Base-by-base conservation (phyloP, 306 rosid species). In the Citrullus colocynthis region DNA sequence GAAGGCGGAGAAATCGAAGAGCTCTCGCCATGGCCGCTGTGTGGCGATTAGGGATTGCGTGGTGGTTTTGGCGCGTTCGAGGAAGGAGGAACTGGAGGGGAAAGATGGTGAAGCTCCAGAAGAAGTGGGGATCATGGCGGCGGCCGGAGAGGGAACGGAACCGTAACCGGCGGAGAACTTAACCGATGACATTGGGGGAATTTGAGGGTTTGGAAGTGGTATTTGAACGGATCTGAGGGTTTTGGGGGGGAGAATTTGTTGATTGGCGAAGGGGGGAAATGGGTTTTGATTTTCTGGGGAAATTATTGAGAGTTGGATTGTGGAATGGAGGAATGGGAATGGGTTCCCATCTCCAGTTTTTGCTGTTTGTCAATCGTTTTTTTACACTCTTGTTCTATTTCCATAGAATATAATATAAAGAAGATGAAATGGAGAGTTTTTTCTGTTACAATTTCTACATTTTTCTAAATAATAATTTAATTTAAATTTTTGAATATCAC, bases 21-120 rank as follows among this genome's bases (percentile, higher is more conserved):
- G 79, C 77, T 83, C 89, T 32, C 44, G 57, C 91, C 91, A 88
- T 6, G 90, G 91, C 6, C 89, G 87, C 60, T 79, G 75, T 42
- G 84, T 80, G 32, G 89, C 80, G 64, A 85, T 66, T 44, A 77
- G 78, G 49, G 84, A 37, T 56, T 75, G 82, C 48, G 86, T 80
- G 5, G 85, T 77, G 15, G 45, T 77, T 57, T 49, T 81, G 5
- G 86, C 84, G 28, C 83, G 84, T 7, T 78, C 44, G 44, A 85
- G 74, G 79, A 85, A 75, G 72, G 82, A 77, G 51, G 77, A 20
- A 16, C 24, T 54, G 86, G 81, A 24, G 74, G 79, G 30, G 77
- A 48, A 11, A 16, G 28, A 2, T 4, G 67, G 45, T 20, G 78
- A 52, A 37, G 60, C 7, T 12, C 51, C 24, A 12, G 45, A 11